A percentile compares a stretch with the other conserved stretches of the same genome.
Conservation (phyloP, 1,284 basidiomycete species). For the Kalmanozyma brasiliensis region DNA sequence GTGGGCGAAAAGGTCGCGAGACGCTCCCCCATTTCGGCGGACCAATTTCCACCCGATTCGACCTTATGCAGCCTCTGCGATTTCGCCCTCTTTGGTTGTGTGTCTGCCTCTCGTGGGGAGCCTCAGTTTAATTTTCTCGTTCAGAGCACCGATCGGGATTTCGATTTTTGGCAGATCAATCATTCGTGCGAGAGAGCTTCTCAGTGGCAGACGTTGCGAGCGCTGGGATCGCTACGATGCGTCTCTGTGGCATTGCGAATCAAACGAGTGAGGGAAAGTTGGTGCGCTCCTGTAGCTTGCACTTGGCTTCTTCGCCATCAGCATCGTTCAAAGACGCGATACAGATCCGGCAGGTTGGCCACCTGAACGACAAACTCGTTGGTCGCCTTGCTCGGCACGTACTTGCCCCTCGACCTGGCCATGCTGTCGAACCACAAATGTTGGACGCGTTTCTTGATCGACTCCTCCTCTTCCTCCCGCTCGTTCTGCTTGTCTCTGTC, state of each 20-base stretch:
- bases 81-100: no score
- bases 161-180: no score
- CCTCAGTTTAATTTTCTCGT: no score
- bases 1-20: conserved; percentile 41
- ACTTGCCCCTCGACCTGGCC: conserved; percentile 35
- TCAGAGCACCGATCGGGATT: no score
- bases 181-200: no score
- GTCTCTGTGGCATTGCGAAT: no score
- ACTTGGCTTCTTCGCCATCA: no score
- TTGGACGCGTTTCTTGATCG: conserved; percentile 25
- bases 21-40: conserved; percentile 9
- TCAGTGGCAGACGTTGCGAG: no score
- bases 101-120: no score
- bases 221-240: no score
- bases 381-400: conserved; percentile 28
- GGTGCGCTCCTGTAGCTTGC: no score
- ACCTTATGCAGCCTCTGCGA: not conserved
- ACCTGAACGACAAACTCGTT: conserved; percentile 53
- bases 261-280: no score
- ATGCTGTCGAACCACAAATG: conserved; percentile 60
- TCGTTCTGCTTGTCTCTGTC: conserved; percentile 5
- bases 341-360: conserved; percentile 62
- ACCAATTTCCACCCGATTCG: not conserved
- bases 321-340: conserved; percentile 67
- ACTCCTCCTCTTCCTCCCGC: conserved; percentile 17